These are phyloP conservation scores for Amaranthus palmeri DNA, from an alignment of 148 eudicot species.

Conservation along the genomic window DNA sequence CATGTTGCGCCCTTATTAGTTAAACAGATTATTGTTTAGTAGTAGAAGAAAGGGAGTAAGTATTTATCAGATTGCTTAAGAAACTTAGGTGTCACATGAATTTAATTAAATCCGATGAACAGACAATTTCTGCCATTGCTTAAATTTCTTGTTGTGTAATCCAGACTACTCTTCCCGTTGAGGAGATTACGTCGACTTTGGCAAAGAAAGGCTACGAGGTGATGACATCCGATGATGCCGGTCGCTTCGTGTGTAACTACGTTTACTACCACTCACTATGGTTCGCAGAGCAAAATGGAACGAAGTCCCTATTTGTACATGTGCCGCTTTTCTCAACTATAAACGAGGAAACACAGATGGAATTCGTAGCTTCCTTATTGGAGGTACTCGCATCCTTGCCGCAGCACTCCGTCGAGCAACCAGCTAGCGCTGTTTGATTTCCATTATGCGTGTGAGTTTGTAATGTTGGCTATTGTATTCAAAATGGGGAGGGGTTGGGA, in stretches of 20 bases:
- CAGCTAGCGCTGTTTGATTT: conserved; percentile 9
- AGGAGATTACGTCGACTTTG: conserved; percentile 54
- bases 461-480: conserved; percentile 22
- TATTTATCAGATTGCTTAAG: too few species aligned
- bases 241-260: conserved; percentile 94
- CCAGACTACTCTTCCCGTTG: conserved; percentile 79
- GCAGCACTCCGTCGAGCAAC: conserved; percentile 27
- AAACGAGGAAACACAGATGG: conserved; percentile 90
- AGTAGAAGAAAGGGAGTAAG: too few species aligned
- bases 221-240: conserved; percentile 85
- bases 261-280: conserved; percentile 92
- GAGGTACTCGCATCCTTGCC: conserved; percentile 73
- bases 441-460: conserved; percentile 12
- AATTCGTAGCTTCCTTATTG: conserved; percentile 73
- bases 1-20: too few species aligned
- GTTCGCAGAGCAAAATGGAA: conserved; percentile 86
- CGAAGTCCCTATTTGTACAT: conserved; percentile 80
- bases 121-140: neutral
- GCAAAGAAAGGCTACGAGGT: conserved; percentile 75
- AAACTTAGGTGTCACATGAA: neutral
- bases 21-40: too few species aligned
- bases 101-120: neutral
- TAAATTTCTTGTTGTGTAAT: neutral
- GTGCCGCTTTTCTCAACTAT: conserved; percentile 85
- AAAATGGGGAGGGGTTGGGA: conserved; percentile 2